These are phyloP conservation scores for Fusarium pininemorale DNA, from an alignment of 2,329 filamentous ascomycete species.

Conservation along the genomic window DNA sequence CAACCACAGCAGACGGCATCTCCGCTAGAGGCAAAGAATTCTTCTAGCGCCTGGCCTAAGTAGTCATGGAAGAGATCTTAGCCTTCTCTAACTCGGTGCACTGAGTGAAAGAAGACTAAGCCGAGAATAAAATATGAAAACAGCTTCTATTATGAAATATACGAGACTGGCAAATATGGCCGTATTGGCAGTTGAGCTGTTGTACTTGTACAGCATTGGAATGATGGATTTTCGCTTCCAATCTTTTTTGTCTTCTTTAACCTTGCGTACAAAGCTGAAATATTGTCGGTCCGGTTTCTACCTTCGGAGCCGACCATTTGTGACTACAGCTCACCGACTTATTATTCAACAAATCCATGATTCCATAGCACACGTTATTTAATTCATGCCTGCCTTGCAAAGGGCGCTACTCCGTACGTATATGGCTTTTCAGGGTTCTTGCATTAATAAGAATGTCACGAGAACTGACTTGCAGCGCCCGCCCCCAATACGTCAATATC, in stretches of 20 bases:
- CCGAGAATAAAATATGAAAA: not conserved
- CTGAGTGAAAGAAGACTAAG: not conserved
- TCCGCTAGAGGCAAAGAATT: slow-evolving; percentile 13
- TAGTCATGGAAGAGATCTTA: slow-evolving; percentile 4
- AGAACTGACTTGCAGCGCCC: slow-evolving; percentile 5
- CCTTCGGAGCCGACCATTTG: slow-evolving; percentile 7
- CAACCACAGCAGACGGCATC: slow-evolving; percentile 2
- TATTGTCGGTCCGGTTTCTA: not conserved
- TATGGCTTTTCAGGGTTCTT: slow-evolving; percentile 11
- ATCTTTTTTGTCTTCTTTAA: not conserved
- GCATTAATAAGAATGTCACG: slow-evolving; percentile 25
- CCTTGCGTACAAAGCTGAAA: not conserved
- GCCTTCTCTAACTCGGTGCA: not conserved
- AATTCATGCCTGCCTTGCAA: not conserved
- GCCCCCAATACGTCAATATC: slow-evolving; percentile 3
- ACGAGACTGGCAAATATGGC: not conserved
- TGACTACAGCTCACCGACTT: slow-evolving; percentile 20
- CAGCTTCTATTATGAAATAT: not conserved
- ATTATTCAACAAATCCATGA: not conserved
- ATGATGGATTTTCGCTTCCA: not conserved
- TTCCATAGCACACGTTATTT: not conserved
- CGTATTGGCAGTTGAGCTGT: not conserved
- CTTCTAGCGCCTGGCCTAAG: slow-evolving; percentile 4
- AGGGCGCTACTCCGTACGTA: not conserved
- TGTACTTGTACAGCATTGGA: not conserved